Base-by-base conservation (phyloP, 495 filamentous ascomycete genomes). In the Talaromyces adpressus region DNA sequence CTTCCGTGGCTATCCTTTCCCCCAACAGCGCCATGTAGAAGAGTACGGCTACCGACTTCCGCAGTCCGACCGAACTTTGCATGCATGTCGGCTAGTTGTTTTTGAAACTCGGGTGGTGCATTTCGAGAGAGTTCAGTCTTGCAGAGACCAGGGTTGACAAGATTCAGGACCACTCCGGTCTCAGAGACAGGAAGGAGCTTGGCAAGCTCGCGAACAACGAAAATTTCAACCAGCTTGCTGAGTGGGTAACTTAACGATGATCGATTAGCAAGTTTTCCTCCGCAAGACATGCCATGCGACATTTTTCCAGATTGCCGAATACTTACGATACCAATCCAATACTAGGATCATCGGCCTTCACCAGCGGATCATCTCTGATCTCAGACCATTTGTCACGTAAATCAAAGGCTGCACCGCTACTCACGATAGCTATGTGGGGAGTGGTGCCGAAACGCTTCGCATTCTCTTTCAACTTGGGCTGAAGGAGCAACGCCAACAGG, bases 71-170 rank as follows among this genome's bases (percentile, higher is more conserved):
- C 70, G 29, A 63, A 62, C 36, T 54, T 62, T 20, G 62, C 45
- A 52, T 65, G 61, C 66, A 63, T 62, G 18, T 32, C 41, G 6
- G 41, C 41, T 11, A 62, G 12, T n/a, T 34, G 41, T 22, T 62
- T 18, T 11, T 23, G 22, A 36, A 62, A 66, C 41, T 70, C 68
- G 22, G 59, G 67, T 49, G 58, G 68, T 45, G 66, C 67, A 25
- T 76, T 52, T 51, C 77, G 68, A 16, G 65, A 67, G 0, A 79
- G 71, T 7, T 74, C 71, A 0, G 74, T 73, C 49, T 64, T 71
- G 30, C 79, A 81, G 53, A 81, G 63, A 32, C 82, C 82, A 1
- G 78, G 78, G 59, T 73, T 76, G 64, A 76, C 69, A 20, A 72
- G 65, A 45, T 74, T 81, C 52, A 81, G 56, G 62, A 80, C 71